Conservation (phyloP, 306 rosid genomes). For the Canavalia ensiformis region DNA sequence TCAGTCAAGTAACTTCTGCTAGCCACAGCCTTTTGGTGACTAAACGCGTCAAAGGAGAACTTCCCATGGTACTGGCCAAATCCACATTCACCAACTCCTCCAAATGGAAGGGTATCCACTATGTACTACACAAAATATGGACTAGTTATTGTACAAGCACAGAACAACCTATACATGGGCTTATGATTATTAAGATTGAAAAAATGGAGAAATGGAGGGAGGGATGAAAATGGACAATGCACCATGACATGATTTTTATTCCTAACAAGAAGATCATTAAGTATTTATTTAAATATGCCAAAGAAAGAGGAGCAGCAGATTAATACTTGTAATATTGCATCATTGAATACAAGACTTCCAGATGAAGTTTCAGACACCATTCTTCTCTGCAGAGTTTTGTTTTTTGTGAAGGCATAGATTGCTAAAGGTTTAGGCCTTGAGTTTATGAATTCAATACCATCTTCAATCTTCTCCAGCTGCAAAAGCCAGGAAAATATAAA, state of each 20-base stretch:
- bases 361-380: conserved; percentile 77
- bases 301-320: neutral
- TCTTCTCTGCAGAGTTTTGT: conserved; percentile 61
- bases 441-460: conserved; percentile 67
- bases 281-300: neutral
- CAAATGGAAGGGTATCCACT: conserved; percentile 78
- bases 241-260: neutral
- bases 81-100: conserved; percentile 88
- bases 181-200: neutral
- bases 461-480: conserved; percentile 81
- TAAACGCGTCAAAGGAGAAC: conserved; percentile 79
- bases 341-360: conserved; percentile 68
- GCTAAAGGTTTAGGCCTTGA: conserved; percentile 79
- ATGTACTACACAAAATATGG: conserved; percentile 56
- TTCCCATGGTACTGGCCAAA: conserved; percentile 80
- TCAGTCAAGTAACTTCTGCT: conserved; percentile 70
- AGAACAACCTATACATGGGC: neutral
- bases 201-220: no score
- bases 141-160: neutral
- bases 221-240: no score
- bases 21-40: conserved; percentile 65
- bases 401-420: conserved; percentile 72
- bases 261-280: neutral
- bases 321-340: conserved; percentile 70
- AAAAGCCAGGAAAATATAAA: conserved; percentile 25